These are phyloP conservation scores for Vigna hirtella DNA, from an alignment of 306 rosid genomes.

Conservation along the genomic window DNA sequence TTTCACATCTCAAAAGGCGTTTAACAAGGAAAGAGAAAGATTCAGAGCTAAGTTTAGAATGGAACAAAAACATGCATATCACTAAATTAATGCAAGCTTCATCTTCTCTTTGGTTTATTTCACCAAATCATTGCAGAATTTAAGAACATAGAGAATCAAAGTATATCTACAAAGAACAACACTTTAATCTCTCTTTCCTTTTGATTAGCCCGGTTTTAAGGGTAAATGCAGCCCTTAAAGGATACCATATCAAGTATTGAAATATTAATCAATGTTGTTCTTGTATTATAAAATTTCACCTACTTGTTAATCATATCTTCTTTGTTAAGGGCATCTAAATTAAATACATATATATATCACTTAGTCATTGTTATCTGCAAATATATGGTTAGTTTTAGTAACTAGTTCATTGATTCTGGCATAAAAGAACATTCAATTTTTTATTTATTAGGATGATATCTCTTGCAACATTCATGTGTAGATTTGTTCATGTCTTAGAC, in stretches of 20 bases:
- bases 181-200: constrained; percentile 30
- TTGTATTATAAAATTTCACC: constrained; percentile 20
- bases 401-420: constrained; percentile 6
- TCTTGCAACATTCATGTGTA: constrained; percentile 3
- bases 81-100: too few relatives aligned
- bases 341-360: constrained; percentile 26
- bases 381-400: not conserved
- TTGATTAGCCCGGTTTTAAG: constrained; percentile 46
- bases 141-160: constrained; percentile 37
- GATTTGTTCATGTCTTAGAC: not conserved
- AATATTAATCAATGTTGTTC: constrained; percentile 43
- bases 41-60: not conserved
- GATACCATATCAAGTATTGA: constrained; percentile 46
- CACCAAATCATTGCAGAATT: constrained; percentile 29
- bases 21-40: constrained; percentile 10
- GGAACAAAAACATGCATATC: not conserved
- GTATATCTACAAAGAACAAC: constrained; percentile 44
- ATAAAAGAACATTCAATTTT: not conserved
- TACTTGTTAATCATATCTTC: constrained; percentile 29
- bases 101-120: constrained; percentile 3
- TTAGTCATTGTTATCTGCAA: constrained; percentile 27
- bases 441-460: constrained; percentile 2
- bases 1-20: constrained; percentile 15
- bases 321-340: constrained; percentile 22
- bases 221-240: constrained; percentile 47